Evolutionary conservation across 352 stramenopile species (phyloP).

Genomic region (Phytopythium mirpurense): DNA sequence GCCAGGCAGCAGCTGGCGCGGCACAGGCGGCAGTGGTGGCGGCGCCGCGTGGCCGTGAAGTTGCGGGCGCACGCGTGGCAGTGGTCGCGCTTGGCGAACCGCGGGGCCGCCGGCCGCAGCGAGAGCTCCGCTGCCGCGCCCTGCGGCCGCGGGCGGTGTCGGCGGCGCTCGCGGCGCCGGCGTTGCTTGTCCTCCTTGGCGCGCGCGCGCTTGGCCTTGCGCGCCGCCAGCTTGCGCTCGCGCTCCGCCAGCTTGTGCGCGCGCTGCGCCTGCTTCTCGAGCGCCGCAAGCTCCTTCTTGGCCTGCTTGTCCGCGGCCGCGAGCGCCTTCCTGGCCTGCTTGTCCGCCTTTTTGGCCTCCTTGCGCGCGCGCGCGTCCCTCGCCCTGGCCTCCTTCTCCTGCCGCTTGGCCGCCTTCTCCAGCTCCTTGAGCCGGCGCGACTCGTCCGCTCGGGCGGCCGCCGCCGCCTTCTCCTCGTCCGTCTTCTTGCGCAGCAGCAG

Average conservation of each 20-base stretch:
- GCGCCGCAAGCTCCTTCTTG: constrained; percentile 4
- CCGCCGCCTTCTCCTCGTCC: constrained; percentile 20
- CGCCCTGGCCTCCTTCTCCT: neutral
- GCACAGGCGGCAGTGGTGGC: constrained; percentile 69
- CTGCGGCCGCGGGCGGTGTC: constrained; percentile 4
- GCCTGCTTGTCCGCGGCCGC: constrained; percentile 11
- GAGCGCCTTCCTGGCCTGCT: constrained; percentile 10
- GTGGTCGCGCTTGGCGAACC: constrained; percentile 25
- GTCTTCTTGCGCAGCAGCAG: constrained; percentile 27
- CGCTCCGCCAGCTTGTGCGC: constrained; percentile 12
- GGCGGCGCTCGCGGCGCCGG: constrained; percentile 7
- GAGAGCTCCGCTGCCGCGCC: too few relatives aligned
- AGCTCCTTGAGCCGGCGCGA: constrained; percentile 15
- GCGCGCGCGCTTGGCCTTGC: constrained; percentile 8
- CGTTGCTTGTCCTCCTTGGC: constrained; percentile 16
- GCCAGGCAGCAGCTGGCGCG: constrained; percentile 50
- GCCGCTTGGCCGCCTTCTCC: constrained; percentile 12
- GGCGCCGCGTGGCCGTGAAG: constrained; percentile 33
- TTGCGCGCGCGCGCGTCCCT: constrained; percentile 17
- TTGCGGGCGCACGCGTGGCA: constrained; percentile 36
- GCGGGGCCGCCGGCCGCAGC: constrained; percentile 12
- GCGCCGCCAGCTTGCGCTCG: neutral
- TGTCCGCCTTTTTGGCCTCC: constrained; percentile 11
- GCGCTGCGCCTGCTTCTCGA: constrained; percentile 6
- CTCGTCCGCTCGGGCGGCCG: neutral